Conservation (phyloP, 1,139 yeast genomes). For the Spathaspora sp. region DNA sequence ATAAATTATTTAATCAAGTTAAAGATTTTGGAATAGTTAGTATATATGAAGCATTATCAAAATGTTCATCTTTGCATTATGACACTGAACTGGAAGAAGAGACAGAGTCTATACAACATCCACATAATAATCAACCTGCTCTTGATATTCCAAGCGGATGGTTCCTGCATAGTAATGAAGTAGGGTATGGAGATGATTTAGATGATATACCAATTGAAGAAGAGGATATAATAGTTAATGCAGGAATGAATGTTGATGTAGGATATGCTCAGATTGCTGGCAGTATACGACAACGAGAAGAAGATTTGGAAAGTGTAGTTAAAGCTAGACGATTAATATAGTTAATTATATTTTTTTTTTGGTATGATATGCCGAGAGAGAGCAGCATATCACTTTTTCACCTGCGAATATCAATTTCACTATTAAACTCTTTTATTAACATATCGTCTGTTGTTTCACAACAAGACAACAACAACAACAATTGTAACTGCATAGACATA, state of each 20-base stretch:
- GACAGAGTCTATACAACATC: conserved; percentile 14
- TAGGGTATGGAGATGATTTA: conserved; percentile 42
- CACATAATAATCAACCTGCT: conserved; percentile 12
- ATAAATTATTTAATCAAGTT: conserved; percentile 12
- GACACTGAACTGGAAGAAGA: conserved; percentile 28
- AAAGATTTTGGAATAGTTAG: conserved; percentile 13
- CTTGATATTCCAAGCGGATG: conserved; percentile 25
- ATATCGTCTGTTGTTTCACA: background rate
- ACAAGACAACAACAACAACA: too few relatives aligned
- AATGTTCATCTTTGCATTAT: conserved; percentile 40
- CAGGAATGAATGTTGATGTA: conserved; percentile 48
- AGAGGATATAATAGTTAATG: conserved; percentile 20
- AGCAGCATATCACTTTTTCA: background rate
- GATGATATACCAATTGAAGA: conserved; percentile 32
- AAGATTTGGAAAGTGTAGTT: conserved; percentile 14
- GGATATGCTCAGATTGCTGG: conserved; percentile 42
- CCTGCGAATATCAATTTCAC: background rate
- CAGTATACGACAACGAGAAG: conserved; percentile 27
- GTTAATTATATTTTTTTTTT: too few relatives aligned
- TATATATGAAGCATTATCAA: conserved; percentile 36
- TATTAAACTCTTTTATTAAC: background rate
- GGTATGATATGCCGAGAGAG: background rate
- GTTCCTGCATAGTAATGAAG: conserved; percentile 20
- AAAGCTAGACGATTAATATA: conserved; percentile 4
- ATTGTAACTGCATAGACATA: too few relatives aligned